Percentiles rank a stretch among this genome's conserved stretches.
These are phyloP conservation scores for Pichia cactophila DNA, from an alignment of 1,139 yeast species.

Conservation along the genomic window DNA sequence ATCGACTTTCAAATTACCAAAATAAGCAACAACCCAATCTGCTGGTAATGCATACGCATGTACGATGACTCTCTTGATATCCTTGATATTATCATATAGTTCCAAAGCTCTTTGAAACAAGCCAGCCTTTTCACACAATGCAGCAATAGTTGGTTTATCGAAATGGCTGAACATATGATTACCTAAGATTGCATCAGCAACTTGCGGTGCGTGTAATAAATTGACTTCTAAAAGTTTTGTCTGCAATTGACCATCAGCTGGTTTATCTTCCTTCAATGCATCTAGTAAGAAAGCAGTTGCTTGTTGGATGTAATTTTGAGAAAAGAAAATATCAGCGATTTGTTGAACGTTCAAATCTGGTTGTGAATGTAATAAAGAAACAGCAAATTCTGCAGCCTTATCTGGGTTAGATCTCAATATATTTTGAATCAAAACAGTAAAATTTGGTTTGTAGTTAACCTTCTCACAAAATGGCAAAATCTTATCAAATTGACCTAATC, in stretches of 20 bases:
- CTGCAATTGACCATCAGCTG: constrained; percentile 94
- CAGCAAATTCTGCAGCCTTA: constrained; percentile 95
- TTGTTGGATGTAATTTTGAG: constrained; percentile 92
- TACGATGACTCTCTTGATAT: constrained; percentile 88
- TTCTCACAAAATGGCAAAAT: constrained; percentile 90
- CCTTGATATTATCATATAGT: constrained; percentile 89
- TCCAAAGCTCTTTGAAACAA: constrained; percentile 91
- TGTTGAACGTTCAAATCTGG: constrained; percentile 74
- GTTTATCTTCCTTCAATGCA: constrained; percentile 88
- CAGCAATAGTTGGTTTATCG: constrained; percentile 89
- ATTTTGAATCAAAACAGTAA: constrained; percentile 81
- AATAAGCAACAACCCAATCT: constrained; percentile 90
- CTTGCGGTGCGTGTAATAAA: constrained; percentile 95
- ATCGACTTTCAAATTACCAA: constrained; percentile 91
- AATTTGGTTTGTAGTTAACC: constrained; percentile 85
- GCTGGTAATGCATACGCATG: constrained; percentile 81
- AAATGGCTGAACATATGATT: constrained; percentile 93
- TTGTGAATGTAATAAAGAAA: constrained; percentile 62
- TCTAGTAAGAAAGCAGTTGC: constrained; percentile 98
- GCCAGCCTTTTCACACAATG: constrained; percentile 90
- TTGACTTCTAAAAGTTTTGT: constrained; percentile 91
- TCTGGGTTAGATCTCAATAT: constrained; percentile 93
- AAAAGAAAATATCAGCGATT: constrained; percentile 87
- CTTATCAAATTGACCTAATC: constrained; percentile 93
- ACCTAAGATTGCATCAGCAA: constrained; percentile 97